Evolutionary conservation across 805 yeast genomes (phyloP).

Genomic region (Dipodascus geniculatus): DNA sequence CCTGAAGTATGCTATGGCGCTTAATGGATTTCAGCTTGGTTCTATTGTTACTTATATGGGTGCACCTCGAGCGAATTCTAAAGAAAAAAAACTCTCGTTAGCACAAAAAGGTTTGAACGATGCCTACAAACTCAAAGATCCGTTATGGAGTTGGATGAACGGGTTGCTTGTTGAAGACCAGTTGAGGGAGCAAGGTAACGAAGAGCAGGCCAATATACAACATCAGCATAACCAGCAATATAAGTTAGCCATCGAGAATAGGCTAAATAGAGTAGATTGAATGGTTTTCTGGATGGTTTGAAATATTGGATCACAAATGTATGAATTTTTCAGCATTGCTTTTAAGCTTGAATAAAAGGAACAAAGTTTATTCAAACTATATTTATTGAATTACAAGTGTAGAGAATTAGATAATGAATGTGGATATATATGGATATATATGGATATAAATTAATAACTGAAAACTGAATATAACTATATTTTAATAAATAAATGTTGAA

Average conservation of each 20-base stretch:
- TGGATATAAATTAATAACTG: no score
- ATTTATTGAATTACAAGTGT: no score
- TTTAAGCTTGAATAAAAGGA: no score
- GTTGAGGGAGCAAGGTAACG: neutral
- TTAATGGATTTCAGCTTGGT: slow-evolving; percentile 10
- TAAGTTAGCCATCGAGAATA: neutral
- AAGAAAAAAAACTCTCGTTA: slow-evolving; percentile 4
- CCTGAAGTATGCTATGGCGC: slow-evolving; percentile 3
- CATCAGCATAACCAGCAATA: neutral
- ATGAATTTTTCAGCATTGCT: no score
- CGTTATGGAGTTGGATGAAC: slow-evolving; percentile 12
- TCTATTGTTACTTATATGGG: slow-evolving; percentile 10
- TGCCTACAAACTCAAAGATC: slow-evolving; percentile 9
- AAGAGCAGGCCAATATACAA: neutral
- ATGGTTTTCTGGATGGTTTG: no score
- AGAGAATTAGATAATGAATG: no score
- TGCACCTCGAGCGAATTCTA: slow-evolving; percentile 3
- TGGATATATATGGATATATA: no score
- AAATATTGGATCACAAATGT: no score
- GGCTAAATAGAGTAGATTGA: neutral
- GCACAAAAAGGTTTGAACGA: slow-evolving; percentile 8
- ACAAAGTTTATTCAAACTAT: no score
- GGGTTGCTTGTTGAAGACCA: slow-evolving; percentile 4
- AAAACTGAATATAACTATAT: no score
- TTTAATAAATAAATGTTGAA: no score